Base-by-base conservation (phyloP, 805 yeast species). In the Lachancea lanzarotensis region DNA sequence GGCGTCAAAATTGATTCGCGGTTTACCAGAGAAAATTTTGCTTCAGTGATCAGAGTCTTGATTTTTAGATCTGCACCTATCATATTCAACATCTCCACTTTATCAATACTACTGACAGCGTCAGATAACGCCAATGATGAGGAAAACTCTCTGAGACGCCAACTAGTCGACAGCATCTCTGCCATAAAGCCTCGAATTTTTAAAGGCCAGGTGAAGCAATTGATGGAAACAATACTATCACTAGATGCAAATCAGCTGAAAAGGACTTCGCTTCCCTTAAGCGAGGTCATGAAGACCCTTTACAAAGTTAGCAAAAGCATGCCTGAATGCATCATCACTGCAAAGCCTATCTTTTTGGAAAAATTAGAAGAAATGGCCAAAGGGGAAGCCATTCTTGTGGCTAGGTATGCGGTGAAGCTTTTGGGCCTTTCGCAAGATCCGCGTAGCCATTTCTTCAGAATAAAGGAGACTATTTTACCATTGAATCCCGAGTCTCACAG, bases 81-180 rank as follows among this genome's bases (percentile, higher is more conserved):
- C 2, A 57, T 82, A 18, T 83, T 74, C 62, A 89, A 87, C 65
- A 74, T 75, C 53, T 75, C 86, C 17, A 84, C 79, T 54, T 69
- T 87, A 16, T 62, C 74, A 0, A 69, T 76, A 15, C 63, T 85
- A 3, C 62, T 84, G n/a, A 70, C 52, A 31, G 20, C 45, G 7
- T 44, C 54, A 2, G 45, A 47, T 2, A 40, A 36, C 13, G 54
- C 70, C 30, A 65, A 74, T 40, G 40, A 60, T 52, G 61, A 11
- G 55, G 67, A 52, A 51, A 56, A 34, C 41, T 60, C 6, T 51
- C 63, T 22, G 73, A 63, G 55, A 43, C 75, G 78, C 45, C 77
- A 72, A 40, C 51, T 84, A 3, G 62, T 87, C 20, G 80, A 79
- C 46, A 70, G 75, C 35, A 75, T 85, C 2, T 79, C 95, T 0